Evolutionary conservation across 805 yeast genomes (phyloP), one percentile per base, ranked within the genome.

Genomic region (Diddensiella caesifluorescens): DNA sequence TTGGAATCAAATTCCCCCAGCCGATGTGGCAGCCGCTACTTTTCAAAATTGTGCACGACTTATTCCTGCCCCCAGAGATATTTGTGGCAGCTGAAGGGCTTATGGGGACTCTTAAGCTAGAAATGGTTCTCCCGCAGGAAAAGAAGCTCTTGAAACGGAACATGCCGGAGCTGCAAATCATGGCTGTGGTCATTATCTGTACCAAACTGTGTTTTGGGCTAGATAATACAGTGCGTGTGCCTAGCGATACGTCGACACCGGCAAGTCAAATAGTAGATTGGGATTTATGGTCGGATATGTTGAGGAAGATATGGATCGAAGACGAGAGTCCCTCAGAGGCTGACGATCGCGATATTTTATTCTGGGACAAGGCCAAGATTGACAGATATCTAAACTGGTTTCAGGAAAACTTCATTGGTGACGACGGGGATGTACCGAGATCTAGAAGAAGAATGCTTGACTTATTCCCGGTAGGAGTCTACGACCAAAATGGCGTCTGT

Each of bases 311-410:
- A 3, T 57, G 60, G 55, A 31, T 46, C 10, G 44, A 52, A 10
- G 51, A 51, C 32, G 46, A 60, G 23, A 43, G 46, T 22, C 31
- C 44, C 5, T 44, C 55, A 1, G 57, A 54, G 1, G 56, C 64
- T 1, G 53, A 57, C 2, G 62, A 63, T 6, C 42, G 57, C 4
- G 69, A 69, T 12, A 52, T 79, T 3, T 38, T 68, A 7, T 55
- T 59, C 10, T 77, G 86, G 81, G 61, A 67, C 31, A 69, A 70
- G n/a, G 52, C 54, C 2, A 64, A 72, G 42, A 64, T 70, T 2
- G 65, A 66, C 3, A 57, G 64, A 21, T 82, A 77, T 56, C 56
- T 79, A 21, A 62, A 69, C 18, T 75, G 82, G 77, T 67, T 74
- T 39, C 61, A 67, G 38, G 65, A 65, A 6, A 57, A 22, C 16